A percentile compares a stretch with the other conserved stretches of the same genome.
Evolutionary conservation across 2,329 filamentous ascomycete species (phyloP).

Genomic region (Didymella pomorum): DNA sequence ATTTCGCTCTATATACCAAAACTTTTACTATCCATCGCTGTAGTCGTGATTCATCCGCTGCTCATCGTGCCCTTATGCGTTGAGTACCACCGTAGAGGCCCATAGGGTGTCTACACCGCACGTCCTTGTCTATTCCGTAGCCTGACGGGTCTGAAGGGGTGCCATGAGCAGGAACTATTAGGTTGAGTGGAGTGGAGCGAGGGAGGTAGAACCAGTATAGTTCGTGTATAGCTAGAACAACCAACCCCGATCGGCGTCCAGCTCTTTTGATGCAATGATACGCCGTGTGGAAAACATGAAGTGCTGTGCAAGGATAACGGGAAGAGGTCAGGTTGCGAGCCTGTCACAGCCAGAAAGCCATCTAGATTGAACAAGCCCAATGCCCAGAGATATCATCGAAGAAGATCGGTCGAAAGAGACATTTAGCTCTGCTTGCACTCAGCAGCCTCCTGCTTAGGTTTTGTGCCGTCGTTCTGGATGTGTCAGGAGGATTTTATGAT

Average conservation of each 20-base stretch:
- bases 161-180: slow-evolving; percentile 21
- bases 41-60: slow-evolving; percentile 16
- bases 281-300: slow-evolving; percentile 36
- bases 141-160: neutral
- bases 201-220: slow-evolving; percentile 32
- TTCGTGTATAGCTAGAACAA: slow-evolving; percentile 39
- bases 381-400: slow-evolving; percentile 30
- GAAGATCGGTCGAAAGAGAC: slow-evolving; percentile 28
- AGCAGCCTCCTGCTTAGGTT: slow-evolving; percentile 56
- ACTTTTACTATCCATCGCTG: slow-evolving; percentile 22
- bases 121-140: neutral
- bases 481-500: slow-evolving; percentile 24
- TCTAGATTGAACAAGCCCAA: slow-evolving; percentile 43
- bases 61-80: neutral
- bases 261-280: slow-evolving; percentile 43
- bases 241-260: slow-evolving; percentile 28
- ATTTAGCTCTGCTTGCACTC: slow-evolving; percentile 56
- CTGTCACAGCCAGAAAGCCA: slow-evolving; percentile 28
- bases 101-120: neutral
- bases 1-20: slow-evolving; percentile 21
- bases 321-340: slow-evolving; percentile 24
- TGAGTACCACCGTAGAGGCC: neutral
- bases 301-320: slow-evolving; percentile 27
- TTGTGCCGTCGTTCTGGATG: slow-evolving; percentile 51
- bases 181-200: slow-evolving; percentile 20